Conservation (phyloP, 2,329 filamentous ascomycete genomes). For the Clonostachys solani region DNA sequence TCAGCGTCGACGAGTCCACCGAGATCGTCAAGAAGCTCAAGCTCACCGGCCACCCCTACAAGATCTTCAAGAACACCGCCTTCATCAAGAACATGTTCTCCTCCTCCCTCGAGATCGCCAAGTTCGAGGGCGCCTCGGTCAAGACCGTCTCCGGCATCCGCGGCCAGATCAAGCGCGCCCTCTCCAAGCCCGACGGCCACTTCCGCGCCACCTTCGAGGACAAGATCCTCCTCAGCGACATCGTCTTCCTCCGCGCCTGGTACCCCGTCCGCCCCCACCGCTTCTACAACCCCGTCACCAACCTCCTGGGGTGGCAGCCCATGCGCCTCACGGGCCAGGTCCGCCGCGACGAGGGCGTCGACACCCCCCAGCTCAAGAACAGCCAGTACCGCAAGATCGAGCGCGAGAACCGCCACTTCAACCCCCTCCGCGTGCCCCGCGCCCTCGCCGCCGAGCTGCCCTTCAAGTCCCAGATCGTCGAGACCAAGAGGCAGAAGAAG, state of each 20-base stretch:
- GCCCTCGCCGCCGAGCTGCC: slow-evolving; percentile 80
- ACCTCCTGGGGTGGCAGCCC: slow-evolving; percentile 85
- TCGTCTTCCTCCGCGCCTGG: slow-evolving; percentile 95
- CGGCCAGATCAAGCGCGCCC: slow-evolving; percentile 93
- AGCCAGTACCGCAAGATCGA: slow-evolving; percentile 74
- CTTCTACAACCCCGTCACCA: slow-evolving; percentile 96
- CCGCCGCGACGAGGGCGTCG: slow-evolving; percentile 68
- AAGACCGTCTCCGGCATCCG: slow-evolving; percentile 94
- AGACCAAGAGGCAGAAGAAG: slow-evolving; percentile 74
- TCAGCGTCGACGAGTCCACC: slow-evolving; percentile 90
- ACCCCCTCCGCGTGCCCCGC: slow-evolving; percentile 71
- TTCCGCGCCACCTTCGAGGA: slow-evolving; percentile 98
- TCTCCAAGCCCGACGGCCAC: slow-evolving; percentile 89
- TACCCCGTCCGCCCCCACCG: slow-evolving; percentile 92
- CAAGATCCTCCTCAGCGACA: slow-evolving; percentile 95
- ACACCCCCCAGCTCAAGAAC: slow-evolving; percentile 78
- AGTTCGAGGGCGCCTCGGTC: slow-evolving; percentile 94
- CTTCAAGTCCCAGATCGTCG: slow-evolving; percentile 85
- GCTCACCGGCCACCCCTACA: slow-evolving; percentile 87
- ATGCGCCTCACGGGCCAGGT: slow-evolving; percentile 96
- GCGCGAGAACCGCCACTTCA: slow-evolving; percentile 70
- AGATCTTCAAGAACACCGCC: slow-evolving; percentile 98
- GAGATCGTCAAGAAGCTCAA: slow-evolving; percentile 99
- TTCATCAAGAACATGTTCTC: slow-evolving; percentile 99
- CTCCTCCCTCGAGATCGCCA: slow-evolving; percentile 87